Evolutionary conservation across 495 filamentous ascomycete genomes (phyloP).

Genomic region (Achaetomiella virescens): DNA sequence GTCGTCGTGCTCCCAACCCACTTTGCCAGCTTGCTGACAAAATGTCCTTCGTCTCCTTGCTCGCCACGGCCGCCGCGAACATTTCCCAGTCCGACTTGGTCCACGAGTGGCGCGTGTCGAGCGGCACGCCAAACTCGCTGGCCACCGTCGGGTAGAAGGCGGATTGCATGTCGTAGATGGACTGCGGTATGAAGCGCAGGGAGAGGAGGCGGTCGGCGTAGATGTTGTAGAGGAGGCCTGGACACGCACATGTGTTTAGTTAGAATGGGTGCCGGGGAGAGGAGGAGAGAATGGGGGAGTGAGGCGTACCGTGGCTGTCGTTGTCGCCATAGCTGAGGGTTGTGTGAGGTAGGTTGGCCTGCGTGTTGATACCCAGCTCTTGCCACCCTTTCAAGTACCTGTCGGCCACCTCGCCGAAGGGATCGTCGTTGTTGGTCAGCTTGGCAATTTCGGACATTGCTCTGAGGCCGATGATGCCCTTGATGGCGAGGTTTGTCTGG

Average conservation of each 20-base stretch:
- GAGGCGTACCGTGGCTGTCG: slow-evolving; percentile 31
- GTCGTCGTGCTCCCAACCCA: slow-evolving; percentile 75
- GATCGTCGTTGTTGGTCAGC: slow-evolving; percentile 51
- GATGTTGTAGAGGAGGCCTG: slow-evolving; percentile 78
- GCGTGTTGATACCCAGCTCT: slow-evolving; percentile 61
- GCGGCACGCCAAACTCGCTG: slow-evolving; percentile 68
- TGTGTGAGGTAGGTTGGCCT: slow-evolving; percentile 59
- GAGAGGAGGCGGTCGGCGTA: slow-evolving; percentile 72
- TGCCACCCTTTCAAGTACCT: slow-evolving; percentile 75
- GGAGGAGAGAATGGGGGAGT: background rate
- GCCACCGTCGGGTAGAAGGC: slow-evolving; percentile 72
- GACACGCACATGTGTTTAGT: slow-evolving; percentile 56
- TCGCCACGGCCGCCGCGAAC: slow-evolving; percentile 70
- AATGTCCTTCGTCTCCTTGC: slow-evolving; percentile 52
- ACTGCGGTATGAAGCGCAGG: slow-evolving; percentile 61
- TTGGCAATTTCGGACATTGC: slow-evolving; percentile 78
- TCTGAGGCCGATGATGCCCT: slow-evolving; percentile 90
- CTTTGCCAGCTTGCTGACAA: slow-evolving; percentile 61
- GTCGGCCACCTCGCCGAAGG: slow-evolving; percentile 61
- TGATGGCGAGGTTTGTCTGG: slow-evolving; percentile 89
- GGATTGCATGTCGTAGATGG: slow-evolving; percentile 73
- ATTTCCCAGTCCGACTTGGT: slow-evolving; percentile 89
- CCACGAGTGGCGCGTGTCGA: slow-evolving; percentile 78
- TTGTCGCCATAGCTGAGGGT: slow-evolving; percentile 55
- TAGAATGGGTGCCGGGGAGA: slow-evolving; percentile 40